Conservation (phyloP, 31 red algal genomes). For the Endocladia muricata region DNA sequence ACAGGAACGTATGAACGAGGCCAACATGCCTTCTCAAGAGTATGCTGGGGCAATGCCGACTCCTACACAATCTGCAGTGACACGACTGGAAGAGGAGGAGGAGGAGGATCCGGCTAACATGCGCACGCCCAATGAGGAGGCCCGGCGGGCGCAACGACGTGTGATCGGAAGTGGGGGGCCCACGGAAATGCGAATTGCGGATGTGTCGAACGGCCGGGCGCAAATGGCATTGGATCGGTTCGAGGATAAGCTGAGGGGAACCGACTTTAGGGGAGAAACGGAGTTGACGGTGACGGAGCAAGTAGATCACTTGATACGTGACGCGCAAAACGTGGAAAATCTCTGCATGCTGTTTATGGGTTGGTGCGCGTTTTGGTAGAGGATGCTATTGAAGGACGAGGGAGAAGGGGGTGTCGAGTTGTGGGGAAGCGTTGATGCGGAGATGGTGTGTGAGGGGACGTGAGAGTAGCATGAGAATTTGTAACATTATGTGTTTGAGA, state of each 20-base stretch:
- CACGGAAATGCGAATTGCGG: slow-evolving; percentile 29
- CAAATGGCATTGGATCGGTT: slow-evolving; percentile 70
- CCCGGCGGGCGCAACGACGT: slow-evolving; percentile 9
- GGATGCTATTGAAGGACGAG: too few relatives aligned
- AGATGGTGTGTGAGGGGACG: too few relatives aligned
- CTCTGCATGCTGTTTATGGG: slow-evolving; percentile 80
- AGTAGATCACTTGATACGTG: slow-evolving; percentile 80
- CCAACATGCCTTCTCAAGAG: neutral
- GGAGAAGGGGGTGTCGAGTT: too few relatives aligned
- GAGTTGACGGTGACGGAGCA: slow-evolving; percentile 49
- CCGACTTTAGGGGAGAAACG: slow-evolving; percentile 66
- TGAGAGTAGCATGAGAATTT: too few relatives aligned
- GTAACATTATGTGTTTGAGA: too few relatives aligned
- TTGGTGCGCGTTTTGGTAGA: slow-evolving; percentile 85
- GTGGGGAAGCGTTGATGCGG: too few relatives aligned
- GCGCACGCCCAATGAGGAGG: slow-evolving; percentile 30
- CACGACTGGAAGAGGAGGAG: slow-evolving; percentile 1
- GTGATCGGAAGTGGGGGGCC: slow-evolving; percentile 28
- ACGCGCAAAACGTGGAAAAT: slow-evolving; percentile 81
- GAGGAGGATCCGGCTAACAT: slow-evolving; percentile 38
- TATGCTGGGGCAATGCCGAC: neutral
- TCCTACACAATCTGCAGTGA: slow-evolving; percentile 15
- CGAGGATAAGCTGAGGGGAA: slow-evolving; percentile 81
- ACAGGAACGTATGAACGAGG: neutral
- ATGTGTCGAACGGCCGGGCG: slow-evolving; percentile 36